A percentile compares a stretch with the other conserved stretches of the same genome.
Conservation (phyloP, 495 filamentous ascomycete species). For the Trichodelitschia bisporula region DNA sequence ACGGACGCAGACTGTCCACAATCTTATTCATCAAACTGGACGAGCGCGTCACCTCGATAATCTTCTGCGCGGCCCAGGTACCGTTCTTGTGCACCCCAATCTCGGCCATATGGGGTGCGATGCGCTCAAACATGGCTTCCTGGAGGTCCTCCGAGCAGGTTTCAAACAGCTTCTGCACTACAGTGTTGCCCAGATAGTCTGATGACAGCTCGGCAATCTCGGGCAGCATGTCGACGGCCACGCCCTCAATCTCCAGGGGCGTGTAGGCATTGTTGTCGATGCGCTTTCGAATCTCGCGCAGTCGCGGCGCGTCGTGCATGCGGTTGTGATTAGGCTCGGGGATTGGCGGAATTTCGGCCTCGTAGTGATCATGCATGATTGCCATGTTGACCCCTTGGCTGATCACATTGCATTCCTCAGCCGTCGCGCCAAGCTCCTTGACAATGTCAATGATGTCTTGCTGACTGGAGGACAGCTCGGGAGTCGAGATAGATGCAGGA, state of each 20-base stretch:
- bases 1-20: conserved; percentile 57
- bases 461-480: conserved; percentile 38
- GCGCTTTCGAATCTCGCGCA: conserved; percentile 87
- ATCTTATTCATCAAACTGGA: conserved; percentile 65
- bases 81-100: conserved; percentile 98
- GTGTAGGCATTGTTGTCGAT: conserved; percentile 86
- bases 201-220: conserved; percentile 88
- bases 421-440: conserved; percentile 60
- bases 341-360: conserved; percentile 69
- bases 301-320: conserved; percentile 81
- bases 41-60: conserved; percentile 82
- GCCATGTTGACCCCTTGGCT: conserved; percentile 46
- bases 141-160: conserved; percentile 77
- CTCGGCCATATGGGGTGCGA: conserved; percentile 78
- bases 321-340: conserved; percentile 75
- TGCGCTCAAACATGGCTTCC: conserved; percentile 72
- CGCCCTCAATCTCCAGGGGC: conserved; percentile 70
- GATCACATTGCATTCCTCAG: conserved; percentile 57
- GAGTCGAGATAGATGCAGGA: conserved; percentile 26
- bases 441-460: conserved; percentile 71
- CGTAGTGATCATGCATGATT: conserved; percentile 44
- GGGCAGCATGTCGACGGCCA: conserved; percentile 75
- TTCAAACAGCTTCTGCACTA: conserved; percentile 97
- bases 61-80: conserved; percentile 98
- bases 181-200: conserved; percentile 93